Conservation (phyloP, 176 grass and related monocot species). For the Musa schizocarpa region DNA sequence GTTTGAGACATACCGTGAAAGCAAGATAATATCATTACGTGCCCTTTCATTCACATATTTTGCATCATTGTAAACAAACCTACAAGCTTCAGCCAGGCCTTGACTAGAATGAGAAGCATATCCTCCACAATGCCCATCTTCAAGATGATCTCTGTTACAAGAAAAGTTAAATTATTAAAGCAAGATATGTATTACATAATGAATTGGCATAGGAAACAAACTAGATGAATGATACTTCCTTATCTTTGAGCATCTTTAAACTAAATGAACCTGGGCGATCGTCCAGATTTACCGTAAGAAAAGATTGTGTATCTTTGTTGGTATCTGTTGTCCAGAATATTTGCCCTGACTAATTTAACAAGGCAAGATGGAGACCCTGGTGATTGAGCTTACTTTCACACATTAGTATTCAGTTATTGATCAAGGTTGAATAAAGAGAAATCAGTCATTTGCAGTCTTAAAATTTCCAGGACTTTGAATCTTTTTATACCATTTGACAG, state of each 20-base stretch:
- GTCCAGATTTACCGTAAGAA: background rate
- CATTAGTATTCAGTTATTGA: background rate
- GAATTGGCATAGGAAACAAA: background rate
- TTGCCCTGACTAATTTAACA: too few relatives aligned
- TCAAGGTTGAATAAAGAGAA: background rate
- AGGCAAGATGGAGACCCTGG: too few relatives aligned
- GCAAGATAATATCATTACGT: constrained; percentile 78
- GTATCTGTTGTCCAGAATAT: background rate
- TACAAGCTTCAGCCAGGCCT: constrained; percentile 73
- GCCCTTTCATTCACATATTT: constrained; percentile 98
- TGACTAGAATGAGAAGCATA: constrained; percentile 31
- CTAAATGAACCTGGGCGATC: background rate
- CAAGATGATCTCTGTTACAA: constrained; percentile 23
- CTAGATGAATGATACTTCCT: background rate
- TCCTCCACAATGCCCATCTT: constrained; percentile 23
- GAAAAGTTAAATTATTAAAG: constrained; percentile 5
- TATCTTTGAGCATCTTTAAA: background rate
- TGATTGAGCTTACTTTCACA: too few relatives aligned
- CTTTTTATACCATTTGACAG: background rate
- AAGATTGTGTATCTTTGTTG: background rate
- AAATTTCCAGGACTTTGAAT: background rate
- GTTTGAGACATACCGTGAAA: constrained; percentile 58
- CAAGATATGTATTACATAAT: background rate
- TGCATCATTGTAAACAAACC: constrained; percentile 90
- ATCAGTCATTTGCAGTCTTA: background rate